A percentile compares a stretch with the other conserved stretches of the same genome.
Conservation (phyloP, 2,329 filamentous ascomycete species). For the Scolecobasidium constrictum region DNA sequence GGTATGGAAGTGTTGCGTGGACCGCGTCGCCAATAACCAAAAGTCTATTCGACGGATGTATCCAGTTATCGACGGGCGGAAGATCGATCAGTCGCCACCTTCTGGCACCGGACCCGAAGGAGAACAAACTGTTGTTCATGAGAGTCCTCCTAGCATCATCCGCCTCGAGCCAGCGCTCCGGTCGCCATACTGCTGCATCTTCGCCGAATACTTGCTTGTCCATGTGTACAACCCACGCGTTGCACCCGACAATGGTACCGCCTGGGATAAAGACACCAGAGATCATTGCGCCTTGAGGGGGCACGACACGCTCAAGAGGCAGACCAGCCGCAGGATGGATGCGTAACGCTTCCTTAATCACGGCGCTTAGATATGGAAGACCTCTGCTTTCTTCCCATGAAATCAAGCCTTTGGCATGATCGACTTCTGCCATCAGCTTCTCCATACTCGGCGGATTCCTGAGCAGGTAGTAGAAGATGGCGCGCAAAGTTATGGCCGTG, state of each 20-base stretch:
- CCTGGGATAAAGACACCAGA: conserved; percentile 30
- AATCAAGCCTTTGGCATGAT: conserved; percentile 17
- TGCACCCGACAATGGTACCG: conserved; percentile 32
- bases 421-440: conserved; percentile 23
- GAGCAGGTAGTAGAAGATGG: conserved; percentile 35
- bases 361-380: conserved; percentile 43
- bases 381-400: conserved; percentile 29
- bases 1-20: conserved; percentile 50
- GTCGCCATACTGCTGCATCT: conserved; percentile 28
- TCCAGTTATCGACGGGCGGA: too few relatives aligned
- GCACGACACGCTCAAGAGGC: conserved; percentile 38
- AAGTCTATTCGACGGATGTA: not conserved
- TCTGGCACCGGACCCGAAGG: too few relatives aligned
- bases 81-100: too few relatives aligned
- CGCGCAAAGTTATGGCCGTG: conserved; percentile 36
- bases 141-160: too few relatives aligned
- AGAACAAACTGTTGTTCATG: too few relatives aligned
- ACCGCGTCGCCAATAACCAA: conserved; percentile 46
- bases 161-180: conserved; percentile 36
- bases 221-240: conserved; percentile 33
- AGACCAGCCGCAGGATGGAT: conserved; percentile 39
- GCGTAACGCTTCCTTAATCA: conserved; percentile 37
- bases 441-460: conserved; percentile 19
- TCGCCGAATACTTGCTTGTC: conserved; percentile 28
- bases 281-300: conserved; percentile 32